phyloP scores from a whole-genome alignment of 768 basidiomycete genomes.

The Pseudohyphozyma bogoriensis region DNA sequence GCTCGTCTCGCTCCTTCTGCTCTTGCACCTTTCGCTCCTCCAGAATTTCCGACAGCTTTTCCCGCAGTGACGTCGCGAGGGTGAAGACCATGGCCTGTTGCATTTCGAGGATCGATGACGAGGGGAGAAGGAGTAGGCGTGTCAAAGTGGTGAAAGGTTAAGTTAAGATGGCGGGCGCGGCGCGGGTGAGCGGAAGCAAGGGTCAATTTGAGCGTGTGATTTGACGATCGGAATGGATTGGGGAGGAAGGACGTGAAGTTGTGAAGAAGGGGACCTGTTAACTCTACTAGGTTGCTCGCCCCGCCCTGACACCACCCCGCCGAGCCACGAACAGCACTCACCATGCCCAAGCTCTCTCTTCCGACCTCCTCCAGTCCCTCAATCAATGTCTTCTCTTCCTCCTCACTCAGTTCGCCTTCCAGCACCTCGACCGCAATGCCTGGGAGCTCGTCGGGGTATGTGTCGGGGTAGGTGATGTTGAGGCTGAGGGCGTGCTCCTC shows the following conservation, averaged over 20 bases:
- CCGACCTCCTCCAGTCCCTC: slow-evolving; percentile 44
- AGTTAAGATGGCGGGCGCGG: not conserved
- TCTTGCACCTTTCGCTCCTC: slow-evolving; percentile 50
- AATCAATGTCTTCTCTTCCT: slow-evolving; percentile 43
- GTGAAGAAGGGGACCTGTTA: not conserved
- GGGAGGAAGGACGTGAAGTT: not conserved
- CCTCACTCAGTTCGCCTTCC: slow-evolving; percentile 53
- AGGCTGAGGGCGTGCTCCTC: slow-evolving; percentile 63
- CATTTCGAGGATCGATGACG: slow-evolving; percentile 21
- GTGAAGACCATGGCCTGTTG: slow-evolving; percentile 96
- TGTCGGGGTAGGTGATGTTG: slow-evolving; percentile 62
- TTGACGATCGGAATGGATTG: no score
- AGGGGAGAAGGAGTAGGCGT: not conserved
- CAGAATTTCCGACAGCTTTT: slow-evolving; percentile 59
- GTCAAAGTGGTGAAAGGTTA: not conserved
- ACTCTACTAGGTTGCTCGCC: not conserved
- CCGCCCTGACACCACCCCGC: not conserved
- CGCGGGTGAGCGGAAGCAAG: not conserved
- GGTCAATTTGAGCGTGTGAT: no score
- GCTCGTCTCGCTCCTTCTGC: slow-evolving; percentile 58
- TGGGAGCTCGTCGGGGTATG: slow-evolving; percentile 77
- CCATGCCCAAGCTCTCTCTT: slow-evolving; percentile 62
- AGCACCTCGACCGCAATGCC: slow-evolving; percentile 55
- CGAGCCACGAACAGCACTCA: not conserved
- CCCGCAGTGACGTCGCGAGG: slow-evolving; percentile 71